Conservation (phyloP, 1,139 yeast species). For the Kodamaea sp. region DNA sequence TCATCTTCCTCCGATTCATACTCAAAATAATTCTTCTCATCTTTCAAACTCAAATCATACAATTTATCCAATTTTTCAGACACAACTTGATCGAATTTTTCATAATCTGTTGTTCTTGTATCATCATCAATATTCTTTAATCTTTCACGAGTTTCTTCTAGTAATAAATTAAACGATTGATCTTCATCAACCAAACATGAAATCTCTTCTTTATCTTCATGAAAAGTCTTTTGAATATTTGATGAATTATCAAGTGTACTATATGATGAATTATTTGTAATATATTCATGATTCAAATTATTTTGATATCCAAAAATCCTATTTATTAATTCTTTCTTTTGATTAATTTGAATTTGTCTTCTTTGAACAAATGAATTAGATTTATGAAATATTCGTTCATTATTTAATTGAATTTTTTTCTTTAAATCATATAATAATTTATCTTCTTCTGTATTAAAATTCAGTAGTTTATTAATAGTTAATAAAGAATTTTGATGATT, state of each 20-base stretch:
- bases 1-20: slow-evolving; percentile 9
- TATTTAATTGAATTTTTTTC: slow-evolving; percentile 30
- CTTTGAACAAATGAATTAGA: slow-evolving; percentile 34
- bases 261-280: slow-evolving; percentile 42
- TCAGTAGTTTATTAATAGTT: background rate
- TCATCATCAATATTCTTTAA: slow-evolving; percentile 3
- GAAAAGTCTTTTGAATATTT: slow-evolving; percentile 38
- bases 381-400: slow-evolving; percentile 34
- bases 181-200: slow-evolving; percentile 34
- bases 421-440: slow-evolving; percentile 30
- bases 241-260: slow-evolving; percentile 37
- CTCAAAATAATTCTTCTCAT: slow-evolving; percentile 5
- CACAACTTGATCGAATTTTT: slow-evolving; percentile 25
- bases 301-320: slow-evolving; percentile 41
- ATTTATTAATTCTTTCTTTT: slow-evolving; percentile 39
- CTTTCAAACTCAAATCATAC: slow-evolving; percentile 16
- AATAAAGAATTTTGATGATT: slow-evolving; percentile 7
- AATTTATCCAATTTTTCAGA: slow-evolving; percentile 22
- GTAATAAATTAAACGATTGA: slow-evolving; percentile 25
- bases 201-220: slow-evolving; percentile 44
- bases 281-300: slow-evolving; percentile 37
- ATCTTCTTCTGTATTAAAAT: slow-evolving; percentile 22
- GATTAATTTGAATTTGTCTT: slow-evolving; percentile 40
- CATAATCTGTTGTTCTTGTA: slow-evolving; percentile 24
- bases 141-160: slow-evolving; percentile 22